phyloP scores from a whole-genome alignment of 2,329 filamentous ascomycete species.

The Colletotrichum sidae region DNA sequence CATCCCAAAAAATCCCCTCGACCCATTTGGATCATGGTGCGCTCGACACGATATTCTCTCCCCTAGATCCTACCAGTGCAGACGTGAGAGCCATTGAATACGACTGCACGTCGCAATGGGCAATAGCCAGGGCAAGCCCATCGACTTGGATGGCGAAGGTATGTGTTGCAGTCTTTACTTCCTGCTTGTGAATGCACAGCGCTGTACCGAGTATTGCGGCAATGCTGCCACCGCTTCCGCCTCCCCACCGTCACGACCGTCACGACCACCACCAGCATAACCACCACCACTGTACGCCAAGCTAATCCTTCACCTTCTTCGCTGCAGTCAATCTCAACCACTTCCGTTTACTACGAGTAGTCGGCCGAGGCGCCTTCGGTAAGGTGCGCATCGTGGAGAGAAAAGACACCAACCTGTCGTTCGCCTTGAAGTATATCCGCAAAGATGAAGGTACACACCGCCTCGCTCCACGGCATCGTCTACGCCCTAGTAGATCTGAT shows the following conservation, averaged over 20 bases:
- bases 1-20: constrained; percentile 15
- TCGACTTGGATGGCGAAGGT: constrained; percentile 95
- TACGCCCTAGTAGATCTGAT: constrained; percentile 8
- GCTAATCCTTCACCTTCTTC: constrained; percentile 24
- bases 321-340: constrained; percentile 91
- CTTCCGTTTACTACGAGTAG: constrained; percentile 93
- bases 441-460: constrained; percentile 87
- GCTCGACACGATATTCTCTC: constrained; percentile 20
- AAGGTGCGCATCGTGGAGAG: constrained; percentile 99
- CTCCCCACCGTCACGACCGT: not conserved
- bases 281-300: constrained; percentile 18
- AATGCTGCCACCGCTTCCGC: constrained; percentile 1
- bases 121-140: constrained; percentile 93
- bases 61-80: constrained; percentile 36
- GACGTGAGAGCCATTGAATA: constrained; percentile 36
- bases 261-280: not conserved
- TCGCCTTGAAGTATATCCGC: constrained; percentile 97
- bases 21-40: constrained; percentile 36
- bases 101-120: constrained; percentile 72
- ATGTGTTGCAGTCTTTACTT: constrained; percentile 45
- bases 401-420: constrained; percentile 93
- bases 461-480: constrained; percentile 10
- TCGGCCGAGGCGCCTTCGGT: constrained; percentile 97
- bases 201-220: constrained; percentile 8
- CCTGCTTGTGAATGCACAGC: constrained; percentile 14